Evolutionary conservation across 1,284 basidiomycete genomes (phyloP).

Genomic region (Hypsizygus ulmarius): DNA sequence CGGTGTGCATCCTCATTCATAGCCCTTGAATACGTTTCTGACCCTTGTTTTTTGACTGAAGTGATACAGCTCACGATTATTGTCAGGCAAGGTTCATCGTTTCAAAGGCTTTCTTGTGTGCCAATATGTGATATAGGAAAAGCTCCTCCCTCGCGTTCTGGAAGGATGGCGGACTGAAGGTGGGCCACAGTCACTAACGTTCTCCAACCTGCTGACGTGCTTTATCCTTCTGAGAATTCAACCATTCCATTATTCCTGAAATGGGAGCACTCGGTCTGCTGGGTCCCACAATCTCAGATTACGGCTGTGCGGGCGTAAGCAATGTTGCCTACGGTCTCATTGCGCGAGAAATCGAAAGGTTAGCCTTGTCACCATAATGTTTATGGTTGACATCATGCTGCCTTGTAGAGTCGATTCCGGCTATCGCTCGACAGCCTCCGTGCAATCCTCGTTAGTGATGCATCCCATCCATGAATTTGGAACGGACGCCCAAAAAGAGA

Average conservation of each 20-base stretch:
- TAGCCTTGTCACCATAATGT: constrained; percentile 14
- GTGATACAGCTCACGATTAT: constrained; percentile 83
- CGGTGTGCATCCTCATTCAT: constrained; percentile 49
- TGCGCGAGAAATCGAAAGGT: constrained; percentile 91
- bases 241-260: constrained; percentile 76
- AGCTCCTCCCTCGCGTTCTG: constrained; percentile 80
- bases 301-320: constrained; percentile 93
- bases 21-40: constrained; percentile 5
- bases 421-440: constrained; percentile 93
- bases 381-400: background rate
- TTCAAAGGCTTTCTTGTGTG: background rate
- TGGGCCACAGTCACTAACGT: constrained; percentile 28
- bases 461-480: constrained; percentile 95
- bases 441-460: constrained; percentile 98
- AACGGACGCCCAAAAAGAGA: constrained; percentile 86
- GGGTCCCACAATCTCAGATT: constrained; percentile 90
- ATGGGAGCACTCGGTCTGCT: constrained; percentile 93
- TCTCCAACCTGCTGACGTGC: background rate
- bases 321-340: constrained; percentile 93
- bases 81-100: constrained; percentile 58
- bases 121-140: constrained; percentile 49
- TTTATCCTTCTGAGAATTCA: constrained; percentile 59
- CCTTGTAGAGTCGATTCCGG: constrained; percentile 84
- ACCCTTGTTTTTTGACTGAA: constrained; percentile 27
- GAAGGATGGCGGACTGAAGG: constrained; percentile 89